phyloP scores from a whole-genome alignment of 2,329 filamentous ascomycete genomes.

The Dichotomopilus funicola region DNA sequence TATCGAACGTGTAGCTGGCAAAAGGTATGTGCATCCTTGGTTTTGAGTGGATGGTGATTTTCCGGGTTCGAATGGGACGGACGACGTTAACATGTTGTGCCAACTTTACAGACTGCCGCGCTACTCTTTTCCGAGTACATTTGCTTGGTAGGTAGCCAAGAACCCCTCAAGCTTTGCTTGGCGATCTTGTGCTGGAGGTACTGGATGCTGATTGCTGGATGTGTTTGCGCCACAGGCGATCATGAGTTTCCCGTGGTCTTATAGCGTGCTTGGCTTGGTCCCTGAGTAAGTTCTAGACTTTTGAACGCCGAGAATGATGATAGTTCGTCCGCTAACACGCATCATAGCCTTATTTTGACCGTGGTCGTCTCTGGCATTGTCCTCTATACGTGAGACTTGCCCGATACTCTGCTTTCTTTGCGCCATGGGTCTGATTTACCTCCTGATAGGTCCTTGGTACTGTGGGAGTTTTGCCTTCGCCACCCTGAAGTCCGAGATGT shows the following conservation, averaged over 20 bases:
- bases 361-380: slow-evolving; percentile 4
- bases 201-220: background rate
- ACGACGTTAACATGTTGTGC: background rate
- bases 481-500: slow-evolving; percentile 90
- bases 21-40: slow-evolving; percentile 31
- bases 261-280: slow-evolving; percentile 78
- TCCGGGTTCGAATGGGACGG: background rate
- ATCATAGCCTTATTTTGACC: slow-evolving; percentile 12
- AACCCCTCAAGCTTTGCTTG: background rate
- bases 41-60: too few relatives aligned
- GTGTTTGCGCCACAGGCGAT: slow-evolving; percentile 44
- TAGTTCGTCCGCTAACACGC: background rate
- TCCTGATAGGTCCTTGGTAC: slow-evolving; percentile 27
- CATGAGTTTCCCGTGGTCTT: slow-evolving; percentile 95
- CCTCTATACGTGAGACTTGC: slow-evolving; percentile 6
- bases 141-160: slow-evolving; percentile 46
- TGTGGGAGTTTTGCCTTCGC: slow-evolving; percentile 82
- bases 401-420: background rate
- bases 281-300: slow-evolving; percentile 35
- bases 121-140: slow-evolving; percentile 89
- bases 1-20: slow-evolving; percentile 93
- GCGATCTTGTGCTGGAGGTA: background rate
- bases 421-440: background rate
- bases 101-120: slow-evolving; percentile 62
- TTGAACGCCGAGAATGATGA: background rate